Conservation (phyloP, 306 rosid species). For the Ochetophila trinervis region DNA sequence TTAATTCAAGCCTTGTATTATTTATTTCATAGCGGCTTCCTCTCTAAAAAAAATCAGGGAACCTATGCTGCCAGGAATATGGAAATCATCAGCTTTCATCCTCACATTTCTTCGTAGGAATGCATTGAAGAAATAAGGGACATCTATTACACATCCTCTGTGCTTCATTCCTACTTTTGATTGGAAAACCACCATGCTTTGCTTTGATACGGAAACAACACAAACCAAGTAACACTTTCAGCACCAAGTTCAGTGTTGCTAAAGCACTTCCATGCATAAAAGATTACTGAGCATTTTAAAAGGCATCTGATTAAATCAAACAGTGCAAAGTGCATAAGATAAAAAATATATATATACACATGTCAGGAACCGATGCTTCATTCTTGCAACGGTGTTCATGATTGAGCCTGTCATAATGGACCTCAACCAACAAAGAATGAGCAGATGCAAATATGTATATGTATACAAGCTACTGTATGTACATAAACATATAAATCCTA, state of each 20-base stretch:
- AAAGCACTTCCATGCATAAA: constrained; percentile 12
- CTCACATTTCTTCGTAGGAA: no score
- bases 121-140: no score
- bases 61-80: no score
- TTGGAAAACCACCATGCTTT: no score
- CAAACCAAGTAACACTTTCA: no score
- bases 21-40: no score
- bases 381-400: constrained; percentile 27
- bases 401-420: constrained; percentile 28
- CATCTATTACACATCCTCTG: no score
- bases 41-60: no score
- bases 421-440: constrained; percentile 46
- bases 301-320: constrained; percentile 19
- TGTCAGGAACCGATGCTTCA: constrained; percentile 31
- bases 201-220: no score
- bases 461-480: constrained; percentile 40
- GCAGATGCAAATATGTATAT: constrained; percentile 33
- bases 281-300: neutral
- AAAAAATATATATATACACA: constrained; percentile 26
- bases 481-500: constrained; percentile 44
- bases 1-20: no score
- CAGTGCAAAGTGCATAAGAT: constrained; percentile 23
- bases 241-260: neutral
- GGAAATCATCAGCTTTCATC: no score
- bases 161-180: no score